Conservation (phyloP, 2,329 filamentous ascomycete species). For the Plectosphaerella plurivora region DNA sequence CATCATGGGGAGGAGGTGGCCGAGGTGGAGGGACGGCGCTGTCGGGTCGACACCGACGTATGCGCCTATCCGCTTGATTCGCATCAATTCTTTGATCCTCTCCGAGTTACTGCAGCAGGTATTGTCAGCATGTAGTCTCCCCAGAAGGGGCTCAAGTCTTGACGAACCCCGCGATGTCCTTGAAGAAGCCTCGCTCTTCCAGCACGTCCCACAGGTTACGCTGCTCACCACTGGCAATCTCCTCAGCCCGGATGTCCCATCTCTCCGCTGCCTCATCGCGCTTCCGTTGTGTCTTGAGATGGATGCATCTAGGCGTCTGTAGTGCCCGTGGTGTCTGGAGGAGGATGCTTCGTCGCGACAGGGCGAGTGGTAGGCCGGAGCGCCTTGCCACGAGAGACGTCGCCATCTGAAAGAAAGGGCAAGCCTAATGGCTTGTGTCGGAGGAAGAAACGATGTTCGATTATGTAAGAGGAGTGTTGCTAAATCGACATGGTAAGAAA, state of each 20-base stretch:
- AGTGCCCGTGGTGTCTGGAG: constrained; percentile 2
- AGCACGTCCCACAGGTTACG: constrained; percentile 59
- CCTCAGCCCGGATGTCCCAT: constrained; percentile 43
- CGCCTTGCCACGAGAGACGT: neutral
- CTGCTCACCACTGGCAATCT: constrained; percentile 44
- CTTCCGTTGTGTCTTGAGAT: constrained; percentile 39
- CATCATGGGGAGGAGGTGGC: constrained; percentile 79
- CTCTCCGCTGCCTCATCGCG: constrained; percentile 31
- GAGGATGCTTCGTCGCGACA: constrained; percentile 5
- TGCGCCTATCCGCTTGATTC: constrained; percentile 60
- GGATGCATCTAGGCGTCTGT: constrained; percentile 27
- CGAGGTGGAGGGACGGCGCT: constrained; percentile 72
- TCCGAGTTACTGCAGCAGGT: neutral
- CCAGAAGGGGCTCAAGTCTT: neutral
- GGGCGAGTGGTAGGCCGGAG: neutral
- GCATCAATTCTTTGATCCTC: constrained; percentile 58
- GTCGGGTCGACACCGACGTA: constrained; percentile 85
- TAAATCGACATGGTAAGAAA: constrained; percentile 1
- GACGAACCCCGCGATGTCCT: constrained; percentile 68
- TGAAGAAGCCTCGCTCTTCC: constrained; percentile 68
- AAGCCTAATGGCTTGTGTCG: too few species aligned
- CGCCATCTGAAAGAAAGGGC: neutral
- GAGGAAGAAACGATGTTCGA: too few species aligned
- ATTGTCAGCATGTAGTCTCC: neutral
- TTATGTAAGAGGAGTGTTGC: neutral